Conservation (phyloP, 2,329 filamentous ascomycete genomes). For the Paracamarosporium sp. region DNA sequence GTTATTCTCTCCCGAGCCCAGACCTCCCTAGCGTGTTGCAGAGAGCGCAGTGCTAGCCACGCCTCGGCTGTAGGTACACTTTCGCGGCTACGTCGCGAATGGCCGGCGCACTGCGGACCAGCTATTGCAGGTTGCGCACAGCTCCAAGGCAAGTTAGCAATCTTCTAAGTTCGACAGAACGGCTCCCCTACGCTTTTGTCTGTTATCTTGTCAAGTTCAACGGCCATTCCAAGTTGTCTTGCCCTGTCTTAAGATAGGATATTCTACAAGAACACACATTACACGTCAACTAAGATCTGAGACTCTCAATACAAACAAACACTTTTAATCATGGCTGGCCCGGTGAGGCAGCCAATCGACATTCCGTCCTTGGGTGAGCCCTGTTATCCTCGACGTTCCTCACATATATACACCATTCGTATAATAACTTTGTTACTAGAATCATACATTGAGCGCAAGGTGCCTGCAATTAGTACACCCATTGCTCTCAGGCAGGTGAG, state of each 20-base stretch:
- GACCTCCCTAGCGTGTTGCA: conserved; percentile 13
- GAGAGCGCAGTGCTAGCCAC: conserved; percentile 14
- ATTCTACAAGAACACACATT: neutral
- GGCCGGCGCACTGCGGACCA: conserved; percentile 2
- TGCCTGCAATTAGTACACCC: conserved; percentile 81
- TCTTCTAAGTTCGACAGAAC: neutral
- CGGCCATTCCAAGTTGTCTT: no score
- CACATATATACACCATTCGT: no score
- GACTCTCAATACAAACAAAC: neutral
- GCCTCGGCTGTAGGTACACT: conserved; percentile 18
- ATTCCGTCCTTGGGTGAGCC: conserved; percentile 58
- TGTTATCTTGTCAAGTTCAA: neutral
- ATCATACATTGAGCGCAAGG: conserved; percentile 73
- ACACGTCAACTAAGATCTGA: no score
- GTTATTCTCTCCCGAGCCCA: conserved; percentile 22
- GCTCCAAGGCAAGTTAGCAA: neutral
- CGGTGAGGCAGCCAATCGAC: conserved; percentile 86
- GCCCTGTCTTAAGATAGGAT: no score
- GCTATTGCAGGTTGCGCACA: neutral
- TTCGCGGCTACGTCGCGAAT: conserved; percentile 11
- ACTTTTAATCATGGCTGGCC: conserved; percentile 71
- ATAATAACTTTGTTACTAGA: conserved; percentile 59
- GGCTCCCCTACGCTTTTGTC: neutral
- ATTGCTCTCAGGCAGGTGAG: conserved; percentile 89
- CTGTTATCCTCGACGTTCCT: no score